Conservation (phyloP, 768 basidiomycete genomes). For the Trametes cingulata region DNA sequence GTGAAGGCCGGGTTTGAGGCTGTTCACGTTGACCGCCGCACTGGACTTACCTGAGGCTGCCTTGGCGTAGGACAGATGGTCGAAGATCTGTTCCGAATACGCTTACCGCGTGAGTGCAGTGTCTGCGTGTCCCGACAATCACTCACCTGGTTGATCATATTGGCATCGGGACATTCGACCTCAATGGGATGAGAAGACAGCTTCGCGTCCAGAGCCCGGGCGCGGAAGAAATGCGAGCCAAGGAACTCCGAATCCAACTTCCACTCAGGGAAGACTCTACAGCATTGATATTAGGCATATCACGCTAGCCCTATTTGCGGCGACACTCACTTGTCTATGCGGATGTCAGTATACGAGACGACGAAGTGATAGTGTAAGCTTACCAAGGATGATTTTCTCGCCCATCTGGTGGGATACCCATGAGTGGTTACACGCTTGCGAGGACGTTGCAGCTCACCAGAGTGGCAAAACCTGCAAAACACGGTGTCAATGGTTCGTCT, state of each 20-base stretch:
- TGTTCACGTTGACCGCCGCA: neutral
- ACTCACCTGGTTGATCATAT: slow-evolving; percentile 73
- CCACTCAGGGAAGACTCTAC: slow-evolving; percentile 84
- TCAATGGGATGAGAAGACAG: slow-evolving; percentile 92
- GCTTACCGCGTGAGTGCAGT: no score
- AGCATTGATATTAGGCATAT: neutral
- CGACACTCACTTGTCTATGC: slow-evolving; percentile 47
- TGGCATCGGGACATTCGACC: slow-evolving; percentile 88
- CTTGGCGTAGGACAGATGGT: slow-evolving; percentile 84
- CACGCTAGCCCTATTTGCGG: neutral
- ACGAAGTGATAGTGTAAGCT: slow-evolving; percentile 22
- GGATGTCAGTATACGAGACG: neutral
- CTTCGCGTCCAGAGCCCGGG: slow-evolving; percentile 84
- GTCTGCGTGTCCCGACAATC: no score
- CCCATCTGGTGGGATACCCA: slow-evolving; percentile 59
- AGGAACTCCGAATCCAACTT: slow-evolving; percentile 82
- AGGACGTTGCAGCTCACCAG: slow-evolving; percentile 46
- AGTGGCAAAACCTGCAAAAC: slow-evolving; percentile 72
- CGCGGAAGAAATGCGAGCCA: slow-evolving; percentile 66
- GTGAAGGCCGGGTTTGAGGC: neutral
- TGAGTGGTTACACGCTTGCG: no score
- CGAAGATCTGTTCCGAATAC: slow-evolving; percentile 82
- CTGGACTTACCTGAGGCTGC: slow-evolving; percentile 62
- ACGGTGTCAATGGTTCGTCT: no score
- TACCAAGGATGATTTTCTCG: slow-evolving; percentile 80